A percentile compares a stretch with the other conserved stretches of the same genome.
Evolutionary conservation across 768 basidiomycete genomes (phyloP).

Genomic region (Tremella yokohamensis): DNA sequence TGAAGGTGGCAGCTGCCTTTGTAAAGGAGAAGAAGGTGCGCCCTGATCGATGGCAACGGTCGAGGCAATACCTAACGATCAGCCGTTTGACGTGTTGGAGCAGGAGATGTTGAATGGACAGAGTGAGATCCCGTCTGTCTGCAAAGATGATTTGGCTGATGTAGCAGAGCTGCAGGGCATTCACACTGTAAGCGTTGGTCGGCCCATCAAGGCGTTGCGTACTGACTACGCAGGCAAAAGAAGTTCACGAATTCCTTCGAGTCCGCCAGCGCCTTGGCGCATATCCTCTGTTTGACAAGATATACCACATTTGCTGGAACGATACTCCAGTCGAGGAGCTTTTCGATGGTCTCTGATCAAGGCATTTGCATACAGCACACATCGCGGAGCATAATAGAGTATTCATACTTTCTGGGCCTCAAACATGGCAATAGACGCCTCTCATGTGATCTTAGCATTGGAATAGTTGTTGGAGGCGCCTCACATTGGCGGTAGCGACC

Average conservation of each 20-base stretch:
- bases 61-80: background rate
- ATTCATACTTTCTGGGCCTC: too few relatives aligned
- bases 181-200: conserved; percentile 37
- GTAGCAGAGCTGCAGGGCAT: conserved; percentile 53
- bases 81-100: conserved; percentile 54
- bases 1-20: conserved; percentile 52
- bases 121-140: conserved; percentile 35
- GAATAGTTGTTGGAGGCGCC: too few relatives aligned
- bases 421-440: too few relatives aligned
- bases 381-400: too few relatives aligned
- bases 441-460: too few relatives aligned
- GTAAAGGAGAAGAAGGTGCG: conserved; percentile 54
- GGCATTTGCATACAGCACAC: too few relatives aligned
- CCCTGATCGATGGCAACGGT: background rate
- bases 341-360: conserved; percentile 32
- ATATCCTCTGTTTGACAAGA: conserved; percentile 54
- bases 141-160: conserved; percentile 16
- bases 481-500: too few relatives aligned
- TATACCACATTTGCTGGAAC: conserved; percentile 50
- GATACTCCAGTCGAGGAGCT: conserved; percentile 44
- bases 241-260: conserved; percentile 54
- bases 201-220: background rate
- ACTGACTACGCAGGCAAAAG: conserved; percentile 44
- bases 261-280: conserved; percentile 49
- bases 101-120: conserved; percentile 55